Percentiles rank a stretch among this genome's conserved stretches.
phyloP scores from a whole-genome alignment of 345 rosid species.

The Noccaea caerulescens region DNA sequence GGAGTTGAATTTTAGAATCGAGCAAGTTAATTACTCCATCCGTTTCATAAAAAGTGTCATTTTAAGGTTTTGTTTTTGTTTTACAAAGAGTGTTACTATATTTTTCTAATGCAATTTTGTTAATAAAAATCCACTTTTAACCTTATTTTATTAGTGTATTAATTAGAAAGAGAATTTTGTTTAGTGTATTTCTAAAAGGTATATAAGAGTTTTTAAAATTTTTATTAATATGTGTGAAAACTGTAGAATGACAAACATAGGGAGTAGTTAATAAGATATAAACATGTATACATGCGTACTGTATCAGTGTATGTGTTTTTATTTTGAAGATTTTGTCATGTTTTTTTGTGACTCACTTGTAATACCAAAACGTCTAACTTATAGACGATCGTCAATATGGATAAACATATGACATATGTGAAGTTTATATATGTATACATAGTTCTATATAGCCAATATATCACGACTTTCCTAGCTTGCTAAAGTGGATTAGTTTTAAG shows the following conservation, averaged over 20 bases:
- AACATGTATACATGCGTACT: neutral
- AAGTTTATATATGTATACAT: neutral
- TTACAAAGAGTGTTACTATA: too few species aligned
- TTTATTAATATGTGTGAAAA: too few species aligned
- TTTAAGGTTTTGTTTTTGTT: too few species aligned
- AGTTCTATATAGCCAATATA: slow-evolving; percentile 6
- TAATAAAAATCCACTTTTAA: too few species aligned
- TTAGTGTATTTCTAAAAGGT: too few species aligned
- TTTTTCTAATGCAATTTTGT: too few species aligned
- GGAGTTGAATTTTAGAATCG: slow-evolving; percentile 24
- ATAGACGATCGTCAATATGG: slow-evolving; percentile 7
- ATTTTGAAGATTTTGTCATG: neutral
- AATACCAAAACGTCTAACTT: neutral
- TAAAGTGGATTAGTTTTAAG: neutral
- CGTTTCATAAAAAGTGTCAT: too few species aligned
- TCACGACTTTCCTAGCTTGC: neutral
- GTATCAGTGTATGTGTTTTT: neutral
- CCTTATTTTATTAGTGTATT: too few species aligned
- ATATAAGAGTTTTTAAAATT: too few species aligned
- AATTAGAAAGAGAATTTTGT: too few species aligned
- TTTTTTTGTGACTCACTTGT: slow-evolving; percentile 6
- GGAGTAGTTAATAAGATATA: neutral
- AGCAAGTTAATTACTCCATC: neutral
- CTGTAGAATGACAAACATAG: too few species aligned
- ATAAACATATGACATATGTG: neutral